Evolutionary conservation across 1,139 yeast species (phyloP), one percentile per base, ranked within the genome.

Genomic region (Yamadazyma kanchanaburiensis): DNA sequence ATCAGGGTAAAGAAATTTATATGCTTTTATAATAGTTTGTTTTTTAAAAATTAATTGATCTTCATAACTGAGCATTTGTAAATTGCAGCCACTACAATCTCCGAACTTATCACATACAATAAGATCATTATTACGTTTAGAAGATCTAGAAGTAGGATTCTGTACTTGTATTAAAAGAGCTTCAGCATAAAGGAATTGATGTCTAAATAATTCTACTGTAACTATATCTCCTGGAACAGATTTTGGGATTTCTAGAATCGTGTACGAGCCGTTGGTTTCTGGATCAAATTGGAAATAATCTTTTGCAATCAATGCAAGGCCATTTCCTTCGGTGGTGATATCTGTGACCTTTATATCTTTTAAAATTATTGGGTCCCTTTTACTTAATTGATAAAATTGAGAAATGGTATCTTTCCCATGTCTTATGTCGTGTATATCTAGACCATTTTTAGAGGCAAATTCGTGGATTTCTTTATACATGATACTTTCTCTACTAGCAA

Each of bases 31-130:
- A n/a, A 68, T 59, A 1, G 55, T 44, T 1, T 36, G 27, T 27
- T 51, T 49, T 34, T 68, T 68, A 29, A 52, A 52, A 3, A 39
- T 28, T 10, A 68, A 48, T 39, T 68, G 74, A 11, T 61, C 58
- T 4, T 60, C 62, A 34, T 67, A 64, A 4, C 49, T 36, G n/a
- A 67, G 21, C 74, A 67, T 67, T 39, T 68, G 74, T 11, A 61
- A 49, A 30, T 66, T 69, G 36, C 74, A 68, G 2, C 74, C 74
- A 24, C 56, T 51, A 49, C 97, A 89, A 35, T 70, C 70, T 12
- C 87, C 80, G 58, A 89, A 91, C 49, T 88, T 84, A 31, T 71
- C 65, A 62, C 97, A 94, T 2, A 55, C 40, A 3, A 65, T 40
- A 21, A 63, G 45, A 2, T 39, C 27, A 26, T 65, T 52, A 17